Evolutionary conservation across 306 rosid genomes (phyloP).

Genomic region (Medicago lupulina): DNA sequence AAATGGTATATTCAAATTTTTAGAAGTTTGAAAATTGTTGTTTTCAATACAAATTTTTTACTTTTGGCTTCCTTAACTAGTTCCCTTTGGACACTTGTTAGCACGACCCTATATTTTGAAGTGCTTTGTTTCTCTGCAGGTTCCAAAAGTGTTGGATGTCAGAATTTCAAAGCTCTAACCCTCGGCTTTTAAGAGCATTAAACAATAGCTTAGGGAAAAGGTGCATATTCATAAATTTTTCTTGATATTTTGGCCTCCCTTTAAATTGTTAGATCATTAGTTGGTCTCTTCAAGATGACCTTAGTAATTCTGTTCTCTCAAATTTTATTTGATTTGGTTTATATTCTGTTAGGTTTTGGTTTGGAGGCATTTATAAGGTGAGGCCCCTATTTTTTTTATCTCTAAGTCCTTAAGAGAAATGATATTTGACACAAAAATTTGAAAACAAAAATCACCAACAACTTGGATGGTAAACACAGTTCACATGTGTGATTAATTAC

Average conservation of each 20-base stretch:
- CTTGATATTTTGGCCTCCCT: conserved; percentile 18
- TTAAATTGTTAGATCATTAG: background rate
- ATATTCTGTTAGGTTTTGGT: conserved; percentile 75
- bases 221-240: conserved; percentile 42
- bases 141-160: conserved; percentile 75
- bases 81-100: too few species aligned
- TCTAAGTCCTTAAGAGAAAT: too few species aligned
- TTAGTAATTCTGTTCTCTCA: conserved; percentile 11
- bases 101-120: background rate
- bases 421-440: too few species aligned
- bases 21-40: too few species aligned
- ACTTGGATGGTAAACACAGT: too few species aligned
- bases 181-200: conserved; percentile 81
- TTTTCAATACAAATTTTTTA: too few species aligned
- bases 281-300: conserved; percentile 2
- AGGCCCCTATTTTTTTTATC: background rate
- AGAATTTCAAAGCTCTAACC: conserved; percentile 72
- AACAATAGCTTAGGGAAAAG: conserved; percentile 84
- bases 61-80: too few species aligned
- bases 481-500: too few species aligned
- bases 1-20: too few species aligned
- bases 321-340: conserved; percentile 42
- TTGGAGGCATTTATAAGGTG: conserved; percentile 84
- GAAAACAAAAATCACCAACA: too few species aligned
- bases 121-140: conserved; percentile 47